Evolutionary conservation across 2,329 filamentous ascomycete genomes (phyloP).

Genomic region (Clarireedia paspali): DNA sequence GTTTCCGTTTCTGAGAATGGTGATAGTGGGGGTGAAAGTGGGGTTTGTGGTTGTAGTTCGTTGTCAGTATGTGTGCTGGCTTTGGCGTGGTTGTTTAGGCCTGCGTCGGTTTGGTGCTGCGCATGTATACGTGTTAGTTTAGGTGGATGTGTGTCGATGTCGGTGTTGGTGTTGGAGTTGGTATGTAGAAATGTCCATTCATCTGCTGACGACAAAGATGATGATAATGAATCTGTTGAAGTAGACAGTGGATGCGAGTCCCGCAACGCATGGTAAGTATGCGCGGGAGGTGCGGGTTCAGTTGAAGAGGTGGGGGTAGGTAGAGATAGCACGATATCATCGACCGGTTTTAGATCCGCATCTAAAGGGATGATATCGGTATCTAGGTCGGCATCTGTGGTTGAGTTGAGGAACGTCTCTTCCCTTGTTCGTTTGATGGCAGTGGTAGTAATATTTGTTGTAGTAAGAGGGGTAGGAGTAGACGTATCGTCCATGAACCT

Average conservation of each 20-base stretch:
- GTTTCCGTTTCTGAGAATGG: not conserved
- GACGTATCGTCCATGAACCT: not conserved
- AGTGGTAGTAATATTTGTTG: too few species aligned
- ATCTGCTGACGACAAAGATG: not conserved
- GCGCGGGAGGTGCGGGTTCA: too few species aligned
- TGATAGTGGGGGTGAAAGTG: not conserved
- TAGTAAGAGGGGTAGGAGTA: not conserved
- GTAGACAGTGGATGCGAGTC: not conserved
- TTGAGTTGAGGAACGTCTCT: not conserved
- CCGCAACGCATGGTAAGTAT: not conserved
- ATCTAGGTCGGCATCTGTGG: not conserved
- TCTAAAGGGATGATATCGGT: too few species aligned
- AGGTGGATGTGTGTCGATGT: not conserved
- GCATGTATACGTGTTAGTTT: not conserved
- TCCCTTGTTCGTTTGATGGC: not conserved
- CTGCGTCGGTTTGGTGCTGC: not conserved
- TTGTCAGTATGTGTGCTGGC: too few species aligned
- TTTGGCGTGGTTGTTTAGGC: too few species aligned
- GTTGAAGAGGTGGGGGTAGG: not conserved
- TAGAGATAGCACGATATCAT: not conserved
- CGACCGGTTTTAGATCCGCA: not conserved
- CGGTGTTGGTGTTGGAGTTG: not conserved
- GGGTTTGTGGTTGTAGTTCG: not conserved
- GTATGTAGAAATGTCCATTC: not conserved
- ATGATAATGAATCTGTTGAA: not conserved